These are phyloP conservation scores for Aspergillus sp. DNA, from an alignment of 2,329 filamentous ascomycete species.

Conservation along the genomic window DNA sequence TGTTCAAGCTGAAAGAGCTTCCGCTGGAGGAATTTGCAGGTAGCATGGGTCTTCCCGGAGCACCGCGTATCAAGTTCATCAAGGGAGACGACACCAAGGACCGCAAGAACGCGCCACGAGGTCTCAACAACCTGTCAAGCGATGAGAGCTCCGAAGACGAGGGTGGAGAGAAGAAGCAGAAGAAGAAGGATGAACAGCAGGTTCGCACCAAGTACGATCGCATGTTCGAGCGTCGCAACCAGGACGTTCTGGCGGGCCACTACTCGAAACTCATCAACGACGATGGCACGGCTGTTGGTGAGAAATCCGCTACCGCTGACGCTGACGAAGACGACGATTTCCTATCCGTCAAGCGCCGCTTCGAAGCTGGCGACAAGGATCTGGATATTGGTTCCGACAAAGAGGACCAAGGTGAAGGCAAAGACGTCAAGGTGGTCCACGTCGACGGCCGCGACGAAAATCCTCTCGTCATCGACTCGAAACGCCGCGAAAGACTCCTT, in stretches of 20 bases:
- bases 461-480: constrained; percentile 80
- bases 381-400: constrained; percentile 36
- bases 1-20: constrained; percentile 77
- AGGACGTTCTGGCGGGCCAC: constrained; percentile 89
- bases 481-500: constrained; percentile 90
- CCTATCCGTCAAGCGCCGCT: constrained; percentile 80
- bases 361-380: constrained; percentile 61
- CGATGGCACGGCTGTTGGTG: constrained; percentile 41
- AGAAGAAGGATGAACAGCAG: constrained; percentile 52
- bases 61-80: constrained; percentile 86
- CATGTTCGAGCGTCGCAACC: constrained; percentile 96
- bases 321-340: constrained; percentile 72
- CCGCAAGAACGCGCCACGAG: constrained; percentile 76
- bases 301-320: constrained; percentile 37
- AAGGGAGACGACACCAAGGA: constrained; percentile 83
- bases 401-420: constrained; percentile 20
- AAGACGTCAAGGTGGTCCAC: constrained; percentile 34
- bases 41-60: constrained; percentile 81
- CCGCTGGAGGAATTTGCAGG: constrained; percentile 79
- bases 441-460: constrained; percentile 61
- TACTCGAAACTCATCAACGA: constrained; percentile 77
- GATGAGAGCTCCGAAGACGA: constrained; percentile 46
- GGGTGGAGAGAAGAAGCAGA: constrained; percentile 38
- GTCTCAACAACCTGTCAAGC: constrained; percentile 54
- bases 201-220: constrained; percentile 93